These are phyloP conservation scores for Nemania sp. DNA, from an alignment of 2,329 filamentous ascomycete species.

Conservation along the genomic window DNA sequence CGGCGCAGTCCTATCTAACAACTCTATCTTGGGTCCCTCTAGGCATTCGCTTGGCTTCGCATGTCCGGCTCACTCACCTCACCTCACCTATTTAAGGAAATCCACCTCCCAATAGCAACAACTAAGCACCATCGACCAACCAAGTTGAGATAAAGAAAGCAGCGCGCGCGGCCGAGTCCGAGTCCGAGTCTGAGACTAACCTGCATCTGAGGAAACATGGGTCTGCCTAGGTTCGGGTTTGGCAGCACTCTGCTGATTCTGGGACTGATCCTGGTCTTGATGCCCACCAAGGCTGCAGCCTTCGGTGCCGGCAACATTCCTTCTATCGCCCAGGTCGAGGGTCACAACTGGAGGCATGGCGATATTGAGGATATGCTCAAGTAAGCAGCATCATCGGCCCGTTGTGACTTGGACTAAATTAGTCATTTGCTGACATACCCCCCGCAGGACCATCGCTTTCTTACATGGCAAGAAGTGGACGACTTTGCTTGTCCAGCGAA, in stretches of 20 bases:
- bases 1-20: background rate
- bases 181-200: background rate
- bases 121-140: background rate
- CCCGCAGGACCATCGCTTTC: conserved; percentile 71
- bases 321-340: conserved; percentile 72
- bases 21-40: background rate
- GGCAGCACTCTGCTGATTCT: conserved; percentile 65
- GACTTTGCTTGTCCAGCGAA: conserved; percentile 79
- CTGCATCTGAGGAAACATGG: conserved; percentile 55
- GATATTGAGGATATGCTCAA: conserved; percentile 87
- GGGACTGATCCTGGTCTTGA: conserved; percentile 65
- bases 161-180: background rate
- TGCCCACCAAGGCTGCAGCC: conserved; percentile 68
- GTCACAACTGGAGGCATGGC: conserved; percentile 77
- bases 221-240: conserved; percentile 60
- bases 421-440: conserved; percentile 18
- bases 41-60: background rate
- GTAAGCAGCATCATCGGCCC: conserved; percentile 28
- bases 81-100: background rate
- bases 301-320: conserved; percentile 80
- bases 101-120: background rate
- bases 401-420: background rate
- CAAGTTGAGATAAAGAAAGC: background rate
- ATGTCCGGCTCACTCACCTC: conserved; percentile 23
- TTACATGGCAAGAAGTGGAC: conserved; percentile 88